Evolutionary conservation across 805 yeast genomes (phyloP).

Genomic region (Wickerhamiella spandovensis): DNA sequence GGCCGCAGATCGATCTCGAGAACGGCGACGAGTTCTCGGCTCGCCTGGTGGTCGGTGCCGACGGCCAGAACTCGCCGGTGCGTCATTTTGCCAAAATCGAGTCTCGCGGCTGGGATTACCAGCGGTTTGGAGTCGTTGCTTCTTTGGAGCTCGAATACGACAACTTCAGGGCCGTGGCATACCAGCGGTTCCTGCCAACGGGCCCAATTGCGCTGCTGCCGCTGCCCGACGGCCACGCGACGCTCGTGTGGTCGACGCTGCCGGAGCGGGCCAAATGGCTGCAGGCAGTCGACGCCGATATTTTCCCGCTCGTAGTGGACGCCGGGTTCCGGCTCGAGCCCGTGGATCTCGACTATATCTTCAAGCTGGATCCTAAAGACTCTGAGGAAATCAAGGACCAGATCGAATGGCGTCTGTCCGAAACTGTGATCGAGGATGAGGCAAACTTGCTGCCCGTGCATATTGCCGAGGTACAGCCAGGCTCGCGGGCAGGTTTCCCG

Average conservation of each 20-base stretch:
- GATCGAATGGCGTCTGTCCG: constrained; percentile 53
- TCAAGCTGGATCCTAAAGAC: constrained; percentile 26
- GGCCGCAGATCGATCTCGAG: constrained; percentile 66
- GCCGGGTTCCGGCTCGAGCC: constrained; percentile 75
- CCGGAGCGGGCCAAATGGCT: constrained; percentile 59
- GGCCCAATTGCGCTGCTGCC: constrained; percentile 93
- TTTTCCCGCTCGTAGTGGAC: constrained; percentile 60
- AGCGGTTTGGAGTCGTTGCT: constrained; percentile 85
- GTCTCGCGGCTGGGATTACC: constrained; percentile 85
- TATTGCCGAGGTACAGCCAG: constrained; percentile 41
- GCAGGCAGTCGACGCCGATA: constrained; percentile 41
- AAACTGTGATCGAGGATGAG: constrained; percentile 33
- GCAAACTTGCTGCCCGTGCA: constrained; percentile 47
- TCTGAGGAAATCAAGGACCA: constrained; percentile 46
- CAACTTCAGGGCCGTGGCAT: constrained; percentile 60
- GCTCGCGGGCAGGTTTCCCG: constrained; percentile 80
- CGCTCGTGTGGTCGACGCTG: constrained; percentile 86
- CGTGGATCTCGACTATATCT: constrained; percentile 63
- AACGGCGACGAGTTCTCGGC: constrained; percentile 53
- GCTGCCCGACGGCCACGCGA: constrained; percentile 72
- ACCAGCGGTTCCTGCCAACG: constrained; percentile 83
- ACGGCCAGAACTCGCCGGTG: constrained; percentile 90
- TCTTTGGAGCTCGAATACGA: constrained; percentile 64
- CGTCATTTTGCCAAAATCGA: constrained; percentile 67
- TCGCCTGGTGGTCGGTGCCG: constrained; percentile 83